Evolutionary conservation across 192 early-diverging fungal species (phyloP).

Genomic region (Linnemannia hyalina): DNA sequence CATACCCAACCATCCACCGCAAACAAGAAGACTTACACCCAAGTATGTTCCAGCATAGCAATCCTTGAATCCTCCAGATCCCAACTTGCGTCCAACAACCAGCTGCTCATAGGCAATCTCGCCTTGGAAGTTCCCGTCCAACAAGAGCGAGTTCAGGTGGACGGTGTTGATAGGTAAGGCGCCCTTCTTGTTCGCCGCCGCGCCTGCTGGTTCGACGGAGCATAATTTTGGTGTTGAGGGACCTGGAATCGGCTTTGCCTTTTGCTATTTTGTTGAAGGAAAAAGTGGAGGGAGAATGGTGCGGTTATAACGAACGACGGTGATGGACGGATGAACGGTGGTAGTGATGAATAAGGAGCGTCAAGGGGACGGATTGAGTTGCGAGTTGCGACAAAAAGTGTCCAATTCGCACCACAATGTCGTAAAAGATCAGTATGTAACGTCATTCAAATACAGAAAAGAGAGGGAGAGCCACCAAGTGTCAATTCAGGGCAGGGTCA

Average conservation of each 20-base stretch:
- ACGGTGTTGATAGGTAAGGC: constrained; percentile 57
- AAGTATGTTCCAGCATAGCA: constrained; percentile 77
- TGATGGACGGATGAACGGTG: not conserved
- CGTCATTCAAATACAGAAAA: not conserved
- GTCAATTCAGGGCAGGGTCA: constrained; percentile 32
- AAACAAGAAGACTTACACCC: constrained; percentile 57
- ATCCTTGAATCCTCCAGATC: constrained; percentile 85
- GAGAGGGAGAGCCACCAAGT: constrained; percentile 1
- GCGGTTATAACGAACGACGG: not conserved
- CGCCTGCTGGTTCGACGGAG: constrained; percentile 61
- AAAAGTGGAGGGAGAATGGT: not conserved
- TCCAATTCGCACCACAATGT: too few relatives aligned
- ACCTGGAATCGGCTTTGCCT: constrained; percentile 76
- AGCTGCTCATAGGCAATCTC: constrained; percentile 75
- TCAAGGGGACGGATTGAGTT: not conserved
- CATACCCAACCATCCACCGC: not conserved
- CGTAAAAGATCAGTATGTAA: too few relatives aligned
- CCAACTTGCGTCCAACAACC: constrained; percentile 74
- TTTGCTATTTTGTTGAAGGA: constrained; percentile 57
- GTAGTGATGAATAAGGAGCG: not conserved
- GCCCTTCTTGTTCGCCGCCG: constrained; percentile 20
- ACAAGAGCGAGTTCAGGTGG: constrained; percentile 63
- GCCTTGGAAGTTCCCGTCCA: constrained; percentile 62
- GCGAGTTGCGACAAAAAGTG: not conserved
- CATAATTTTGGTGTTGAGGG: constrained; percentile 77